Base-by-base conservation (phyloP, 2,329 filamentous ascomycete species). In the Fusarium foetens region DNA sequence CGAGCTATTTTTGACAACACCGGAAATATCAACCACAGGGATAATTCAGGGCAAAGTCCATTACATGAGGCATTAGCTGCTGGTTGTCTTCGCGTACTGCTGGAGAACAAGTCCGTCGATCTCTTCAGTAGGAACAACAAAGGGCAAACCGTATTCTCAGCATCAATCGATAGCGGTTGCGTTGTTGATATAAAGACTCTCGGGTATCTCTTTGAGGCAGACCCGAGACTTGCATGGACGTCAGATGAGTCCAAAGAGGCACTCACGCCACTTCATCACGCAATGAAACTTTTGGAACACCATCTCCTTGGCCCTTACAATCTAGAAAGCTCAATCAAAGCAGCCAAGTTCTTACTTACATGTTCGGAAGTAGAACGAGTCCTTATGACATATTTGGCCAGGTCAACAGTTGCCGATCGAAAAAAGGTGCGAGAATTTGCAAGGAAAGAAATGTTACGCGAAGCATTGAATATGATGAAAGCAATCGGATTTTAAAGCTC, bases 31-130 rank as follows among this genome's bases (percentile, higher is more conserved):
- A 51, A 39, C 6, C 9, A 25, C 21, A 31, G 1, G 3, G 12
- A 38, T 12, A 19, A 7, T 1, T 5, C 0, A 0, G 41, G 42
- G 1, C 0, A 1, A 0, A 36, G 17, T 17, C 17, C 13, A 0
- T 14, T 51, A 6, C 35, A 39, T 17, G 0, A 0, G 3, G 4
- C 17, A n/a, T n/a, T n/a, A n/a, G n/a, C n/a, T n/a, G n/a, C n/a
- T n/a, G n/a, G n/a, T n/a, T n/a, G n/a, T n/a, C 1, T 49, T 17
- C 4, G 6, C 3, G 1, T 29, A 5, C 3, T 58, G 4, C 8
- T 49, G 8, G 33, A 39, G 2, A 11, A 25, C 0, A 3, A 3
- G 3, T 12, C 19, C 2, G 9, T 51, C 0, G 25, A 51, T 8
- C 25, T 58, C 1, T 25, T 10, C 16, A 25, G 8, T 8, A 16